These are phyloP conservation scores for Bauhinia variegata DNA, from an alignment of 306 rosid species.

Conservation along the genomic window DNA sequence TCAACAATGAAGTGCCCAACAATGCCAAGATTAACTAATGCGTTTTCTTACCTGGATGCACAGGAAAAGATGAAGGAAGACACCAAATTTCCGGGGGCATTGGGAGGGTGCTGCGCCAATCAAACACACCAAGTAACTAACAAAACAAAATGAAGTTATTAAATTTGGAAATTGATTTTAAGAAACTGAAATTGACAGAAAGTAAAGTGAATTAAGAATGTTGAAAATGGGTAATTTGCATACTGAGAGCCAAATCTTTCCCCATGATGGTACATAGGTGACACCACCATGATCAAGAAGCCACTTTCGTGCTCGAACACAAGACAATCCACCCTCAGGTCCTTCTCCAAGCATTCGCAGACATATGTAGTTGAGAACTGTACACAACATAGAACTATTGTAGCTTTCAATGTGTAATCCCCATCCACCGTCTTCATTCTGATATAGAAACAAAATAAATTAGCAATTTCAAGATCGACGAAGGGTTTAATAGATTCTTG, in stretches of 20 bases:
- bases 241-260: no score
- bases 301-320: slow-evolving; percentile 52
- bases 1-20: no score
- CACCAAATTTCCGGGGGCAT: slow-evolving; percentile 35
- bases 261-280: slow-evolving; percentile 44
- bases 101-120: slow-evolving; percentile 27
- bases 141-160: no score
- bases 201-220: no score
- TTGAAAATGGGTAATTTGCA: no score
- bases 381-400: slow-evolving; percentile 54
- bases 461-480: no score
- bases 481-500: no score
- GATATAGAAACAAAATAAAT: no score
- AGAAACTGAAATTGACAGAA: no score
- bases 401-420: slow-evolving; percentile 55
- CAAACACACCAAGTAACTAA: slow-evolving; percentile 36
- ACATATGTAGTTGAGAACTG: slow-evolving; percentile 44
- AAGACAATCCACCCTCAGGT: slow-evolving; percentile 54
- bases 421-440: slow-evolving; percentile 66
- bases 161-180: no score
- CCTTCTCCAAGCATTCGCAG: slow-evolving; percentile 61
- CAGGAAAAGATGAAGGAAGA: slow-evolving; percentile 10
- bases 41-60: slow-evolving; percentile 33
- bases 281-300: slow-evolving; percentile 55
- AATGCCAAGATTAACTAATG: no score